Base-by-base conservation (phyloP, 441 rosid genomes). In the Bocquillonia castaneifolia region DNA sequence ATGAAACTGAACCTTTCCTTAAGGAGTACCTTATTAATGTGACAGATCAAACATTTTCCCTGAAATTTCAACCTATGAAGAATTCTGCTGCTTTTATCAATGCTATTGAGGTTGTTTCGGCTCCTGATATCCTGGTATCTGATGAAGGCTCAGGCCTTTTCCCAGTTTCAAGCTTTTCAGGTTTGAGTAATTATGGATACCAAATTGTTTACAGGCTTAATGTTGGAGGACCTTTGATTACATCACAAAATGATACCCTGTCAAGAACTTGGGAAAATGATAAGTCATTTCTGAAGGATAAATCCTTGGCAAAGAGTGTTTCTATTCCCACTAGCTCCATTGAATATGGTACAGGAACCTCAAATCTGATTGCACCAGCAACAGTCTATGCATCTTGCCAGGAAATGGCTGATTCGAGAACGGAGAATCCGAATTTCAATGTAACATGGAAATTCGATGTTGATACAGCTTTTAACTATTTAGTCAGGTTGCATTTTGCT, bases 61-160 rank as follows among this genome's bases (percentile, higher is more conserved):
- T 88, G 68, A 81, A 74, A 50, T 88, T 91, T 64, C 26, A 59
- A 4, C 99, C 93, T 0, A 66, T 77, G 85, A 81, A 79, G 81
- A 63, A 77, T 60, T 93, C 99, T 0, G 81, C 81, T 12, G 96
- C 99, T 39, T 90, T 91, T 53, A 74, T 93, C 71, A 87, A 91
- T 37, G 95, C 92, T 29, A 76, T 91, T 26, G 99, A 93, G 86
- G 79, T 94, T 36, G 90, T 94, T 60, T 90, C 96, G 1, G 97
- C 89, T 2, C 97, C 92, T 0, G 92, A 83, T 25, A 67, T 42
- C 59, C 52, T 82, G 73, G 75, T 87, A 48, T 20, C 84, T 17
- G 89, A 89, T 61, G 59, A 78, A 28, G 99, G 83, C 22, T 74
- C 82, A 1, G 57, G 77, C 6, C 90, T 91, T 70, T 87, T 78